A percentile compares a stretch with the other conserved stretches of the same genome.
phyloP scores from a whole-genome alignment of 352 stramenopile genomes.

The Globisporangium solare region DNA sequence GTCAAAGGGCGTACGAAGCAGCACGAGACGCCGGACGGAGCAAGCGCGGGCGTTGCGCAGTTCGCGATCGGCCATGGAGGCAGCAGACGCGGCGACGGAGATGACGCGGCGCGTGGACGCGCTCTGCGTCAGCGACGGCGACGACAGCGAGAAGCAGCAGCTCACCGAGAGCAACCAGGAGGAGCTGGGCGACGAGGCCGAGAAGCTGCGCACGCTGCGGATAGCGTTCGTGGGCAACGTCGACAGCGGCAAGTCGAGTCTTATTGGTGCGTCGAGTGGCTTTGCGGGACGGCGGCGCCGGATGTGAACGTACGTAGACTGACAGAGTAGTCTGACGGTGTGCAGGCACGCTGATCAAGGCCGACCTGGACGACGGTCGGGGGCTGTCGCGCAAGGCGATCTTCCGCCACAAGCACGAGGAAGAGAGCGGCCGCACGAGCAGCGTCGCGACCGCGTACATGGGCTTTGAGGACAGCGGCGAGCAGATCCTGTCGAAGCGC shows the following conservation, averaged over 20 bases:
- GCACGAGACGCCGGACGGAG: background rate
- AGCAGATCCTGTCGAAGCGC: conserved; percentile 77
- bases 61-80: background rate
- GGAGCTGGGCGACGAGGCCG: conserved; percentile 9
- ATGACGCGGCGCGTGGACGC: too few relatives aligned
- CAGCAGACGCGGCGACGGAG: background rate
- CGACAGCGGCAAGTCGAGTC: conserved; percentile 91
- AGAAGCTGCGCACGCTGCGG: conserved; percentile 72
- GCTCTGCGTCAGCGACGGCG: too few relatives aligned
- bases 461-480: conserved; percentile 66
- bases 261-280: conserved; percentile 52
- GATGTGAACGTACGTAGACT: too few relatives aligned
- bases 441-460: conserved; percentile 81
- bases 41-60: background rate
- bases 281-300: background rate
- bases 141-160: too few relatives aligned
- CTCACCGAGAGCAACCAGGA: too few relatives aligned
- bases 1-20: conserved; percentile 1
- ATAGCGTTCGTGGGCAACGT: conserved; percentile 91
- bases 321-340: background rate
- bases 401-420: conserved; percentile 86
- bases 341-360: conserved; percentile 89
- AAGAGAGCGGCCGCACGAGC: conserved; percentile 78
- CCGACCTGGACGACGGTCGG: conserved; percentile 94
- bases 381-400: conserved; percentile 79